Percentiles rank a stretch among this genome's conserved stretches.
These are phyloP conservation scores for Mycosarcoma mackinlayi DNA, from an alignment of 1,284 basidiomycete species.

Conservation along the genomic window DNA sequence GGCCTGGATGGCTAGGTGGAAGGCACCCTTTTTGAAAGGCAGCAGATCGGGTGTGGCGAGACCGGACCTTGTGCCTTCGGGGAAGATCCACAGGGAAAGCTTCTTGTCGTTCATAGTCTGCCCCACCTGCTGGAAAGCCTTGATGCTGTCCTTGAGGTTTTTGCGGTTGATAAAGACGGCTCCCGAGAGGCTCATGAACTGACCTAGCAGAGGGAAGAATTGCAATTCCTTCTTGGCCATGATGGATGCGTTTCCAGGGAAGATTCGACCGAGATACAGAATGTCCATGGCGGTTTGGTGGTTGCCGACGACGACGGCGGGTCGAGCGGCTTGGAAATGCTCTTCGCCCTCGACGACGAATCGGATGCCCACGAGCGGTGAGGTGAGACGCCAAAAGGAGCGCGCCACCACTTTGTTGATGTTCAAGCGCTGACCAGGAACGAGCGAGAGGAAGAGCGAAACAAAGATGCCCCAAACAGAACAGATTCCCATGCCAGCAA, in stretches of 20 bases:
- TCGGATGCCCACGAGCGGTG: slow-evolving; percentile 77
- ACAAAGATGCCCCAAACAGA: slow-evolving; percentile 81
- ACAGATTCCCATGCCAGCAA: slow-evolving; percentile 79
- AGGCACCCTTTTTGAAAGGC: slow-evolving; percentile 97
- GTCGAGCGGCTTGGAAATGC: slow-evolving; percentile 74
- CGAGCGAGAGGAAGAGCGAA: slow-evolving; percentile 77
- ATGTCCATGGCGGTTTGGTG: slow-evolving; percentile 76
- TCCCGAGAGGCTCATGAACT: slow-evolving; percentile 88
- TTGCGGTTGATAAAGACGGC: slow-evolving; percentile 92
- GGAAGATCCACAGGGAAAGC: slow-evolving; percentile 69
- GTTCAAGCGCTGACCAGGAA: slow-evolving; percentile 80
- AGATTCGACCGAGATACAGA: slow-evolving; percentile 81
- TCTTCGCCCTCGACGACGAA: slow-evolving; percentile 88
- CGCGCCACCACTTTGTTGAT: slow-evolving; percentile 87
- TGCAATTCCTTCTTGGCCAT: slow-evolving; percentile 94
- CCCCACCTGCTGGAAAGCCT: slow-evolving; percentile 81
- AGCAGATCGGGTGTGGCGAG: slow-evolving; percentile 70
- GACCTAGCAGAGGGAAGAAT: slow-evolving; percentile 85
- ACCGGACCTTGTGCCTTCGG: slow-evolving; percentile 71
- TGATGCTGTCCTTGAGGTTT: slow-evolving; percentile 79
- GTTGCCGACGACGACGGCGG: slow-evolving; percentile 85
- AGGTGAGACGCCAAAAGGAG: slow-evolving; percentile 81
- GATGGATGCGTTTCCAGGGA: slow-evolving; percentile 84
- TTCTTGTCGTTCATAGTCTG: slow-evolving; percentile 80
- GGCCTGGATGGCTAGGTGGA: slow-evolving; percentile 91